phyloP scores from a whole-genome alignment of 306 rosid species.

The Cicer pinnatifidum region DNA sequence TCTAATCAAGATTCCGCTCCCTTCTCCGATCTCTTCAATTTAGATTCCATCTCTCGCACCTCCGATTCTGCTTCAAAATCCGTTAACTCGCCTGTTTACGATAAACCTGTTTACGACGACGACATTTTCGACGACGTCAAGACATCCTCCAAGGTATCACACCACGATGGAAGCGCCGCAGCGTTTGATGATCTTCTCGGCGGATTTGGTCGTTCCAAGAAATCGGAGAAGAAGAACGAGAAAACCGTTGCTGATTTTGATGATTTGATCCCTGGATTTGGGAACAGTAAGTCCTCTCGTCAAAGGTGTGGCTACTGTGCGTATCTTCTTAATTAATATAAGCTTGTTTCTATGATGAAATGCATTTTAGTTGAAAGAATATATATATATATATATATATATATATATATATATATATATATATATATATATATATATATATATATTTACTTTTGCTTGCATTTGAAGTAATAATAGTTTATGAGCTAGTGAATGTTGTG shows the following conservation, averaged over 20 bases:
- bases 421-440: too few relatives aligned
- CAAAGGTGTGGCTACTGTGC: conserved; percentile 62
- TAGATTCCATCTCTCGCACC: conserved; percentile 53
- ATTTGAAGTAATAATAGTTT: background rate
- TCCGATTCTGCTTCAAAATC: conserved; percentile 55
- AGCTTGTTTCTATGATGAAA: conserved; percentile 8
- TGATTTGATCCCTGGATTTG: conserved; percentile 80
- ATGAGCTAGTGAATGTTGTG: conserved; percentile 16
- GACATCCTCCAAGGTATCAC: background rate
- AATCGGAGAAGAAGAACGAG: conserved; percentile 54
- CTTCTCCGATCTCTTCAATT: conserved; percentile 58
- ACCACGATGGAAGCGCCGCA: conserved; percentile 5
- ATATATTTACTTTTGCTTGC: background rate
- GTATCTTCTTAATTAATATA: background rate
- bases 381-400: background rate
- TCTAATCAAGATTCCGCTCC: conserved; percentile 40
- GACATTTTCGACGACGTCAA: conserved; percentile 40
- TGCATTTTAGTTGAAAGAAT: conserved; percentile 11
- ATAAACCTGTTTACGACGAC: conserved; percentile 81
- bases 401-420: background rate
- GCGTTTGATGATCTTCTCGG: conserved; percentile 87
- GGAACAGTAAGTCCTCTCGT: conserved; percentile 54
- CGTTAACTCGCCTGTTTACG: conserved; percentile 63
- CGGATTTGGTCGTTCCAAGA: conserved; percentile 66
- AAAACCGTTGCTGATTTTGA: conserved; percentile 59